These are phyloP conservation scores for Nakazawaea pomicola DNA, from an alignment of 805 yeast species.

Conservation along the genomic window DNA sequence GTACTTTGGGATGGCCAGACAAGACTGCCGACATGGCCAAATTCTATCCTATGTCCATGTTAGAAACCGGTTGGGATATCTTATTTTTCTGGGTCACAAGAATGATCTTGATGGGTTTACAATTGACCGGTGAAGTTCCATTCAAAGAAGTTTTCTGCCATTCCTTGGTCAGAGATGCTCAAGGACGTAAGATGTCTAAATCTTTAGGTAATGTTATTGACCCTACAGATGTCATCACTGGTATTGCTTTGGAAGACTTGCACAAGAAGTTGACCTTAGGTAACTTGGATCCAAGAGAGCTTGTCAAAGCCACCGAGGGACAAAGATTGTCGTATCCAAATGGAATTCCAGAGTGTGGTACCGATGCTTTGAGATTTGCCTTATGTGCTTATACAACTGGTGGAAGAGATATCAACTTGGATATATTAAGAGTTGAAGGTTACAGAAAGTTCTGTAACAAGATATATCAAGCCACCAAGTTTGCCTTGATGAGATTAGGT, in stretches of 20 bases:
- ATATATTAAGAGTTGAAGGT: slow-evolving; percentile 95
- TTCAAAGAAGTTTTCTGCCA: slow-evolving; percentile 97
- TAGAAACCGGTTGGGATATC: slow-evolving; percentile 99
- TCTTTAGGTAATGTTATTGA: slow-evolving; percentile 95
- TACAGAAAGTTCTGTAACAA: slow-evolving; percentile 99
- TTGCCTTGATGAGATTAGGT: slow-evolving; percentile 89
- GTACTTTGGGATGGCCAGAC: slow-evolving; percentile 94
- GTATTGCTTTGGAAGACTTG: slow-evolving; percentile 74
- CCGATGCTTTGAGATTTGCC: slow-evolving; percentile 97
- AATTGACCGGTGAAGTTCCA: slow-evolving; percentile 87
- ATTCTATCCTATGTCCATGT: slow-evolving; percentile 87
- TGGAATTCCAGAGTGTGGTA: slow-evolving; percentile 99
- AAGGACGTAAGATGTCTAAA: slow-evolving; percentile 98
- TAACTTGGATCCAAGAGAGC: slow-evolving; percentile 85
- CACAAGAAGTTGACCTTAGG: slow-evolving; percentile 76
- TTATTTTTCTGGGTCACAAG: slow-evolving; percentile 98
- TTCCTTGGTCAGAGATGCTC: slow-evolving; percentile 97
- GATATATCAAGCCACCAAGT: slow-evolving; percentile 98
- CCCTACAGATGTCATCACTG: slow-evolving; percentile 89
- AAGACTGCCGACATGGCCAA: slow-evolving; percentile 64
- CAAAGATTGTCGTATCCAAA: slow-evolving; percentile 88
- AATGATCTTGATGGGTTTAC: slow-evolving; percentile 89
- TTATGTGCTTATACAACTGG: slow-evolving; percentile 98
- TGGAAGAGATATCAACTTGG: slow-evolving; percentile 96
- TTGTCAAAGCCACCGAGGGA: slow-evolving; percentile 82